Conservation (phyloP, 371 early-diverging fungal species). For the Rhizopus delemar region DNA sequence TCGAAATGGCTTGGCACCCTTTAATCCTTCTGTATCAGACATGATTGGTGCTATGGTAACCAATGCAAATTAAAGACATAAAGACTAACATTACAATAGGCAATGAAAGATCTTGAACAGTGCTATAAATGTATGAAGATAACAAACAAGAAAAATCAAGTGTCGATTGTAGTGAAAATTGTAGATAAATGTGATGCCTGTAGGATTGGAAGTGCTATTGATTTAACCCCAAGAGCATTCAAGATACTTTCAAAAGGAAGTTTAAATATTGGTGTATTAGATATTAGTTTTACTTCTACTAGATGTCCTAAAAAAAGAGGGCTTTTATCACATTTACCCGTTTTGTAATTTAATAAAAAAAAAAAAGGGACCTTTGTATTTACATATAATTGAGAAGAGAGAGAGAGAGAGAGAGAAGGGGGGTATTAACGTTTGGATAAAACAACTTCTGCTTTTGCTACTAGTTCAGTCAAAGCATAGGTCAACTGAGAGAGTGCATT, state of each 20-base stretch:
- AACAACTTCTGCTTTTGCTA: constrained; percentile 28
- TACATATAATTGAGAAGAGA: neutral
- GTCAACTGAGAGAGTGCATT: constrained; percentile 33
- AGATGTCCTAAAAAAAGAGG: constrained; percentile 16
- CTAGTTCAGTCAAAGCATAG: constrained; percentile 28
- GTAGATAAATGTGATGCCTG: constrained; percentile 41
- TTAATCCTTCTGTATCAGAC: constrained; percentile 24
- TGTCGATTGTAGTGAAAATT: constrained; percentile 23
- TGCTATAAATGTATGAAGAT: constrained; percentile 41
- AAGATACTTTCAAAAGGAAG: constrained; percentile 21
- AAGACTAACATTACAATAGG: constrained; percentile 6
- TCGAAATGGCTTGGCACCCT: constrained; percentile 28
- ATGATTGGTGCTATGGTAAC: constrained; percentile 43
- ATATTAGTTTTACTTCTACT: constrained; percentile 30
- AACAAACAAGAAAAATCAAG: constrained; percentile 23
- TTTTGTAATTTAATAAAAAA: too few species aligned
- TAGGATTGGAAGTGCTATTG: constrained; percentile 25
- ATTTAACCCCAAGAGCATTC: constrained; percentile 40
- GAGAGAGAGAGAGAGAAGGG: neutral
- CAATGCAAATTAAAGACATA: too few species aligned
- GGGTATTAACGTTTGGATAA: constrained; percentile 21
- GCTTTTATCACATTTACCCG: neutral
- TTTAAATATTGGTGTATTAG: constrained; percentile 32
- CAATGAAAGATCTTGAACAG: constrained; percentile 32
- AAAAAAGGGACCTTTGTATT: neutral